Percentiles rank a stretch among this genome's conserved stretches.
phyloP scores from a whole-genome alignment of 2,329 filamentous ascomycete species.

The Coniella vitis region DNA sequence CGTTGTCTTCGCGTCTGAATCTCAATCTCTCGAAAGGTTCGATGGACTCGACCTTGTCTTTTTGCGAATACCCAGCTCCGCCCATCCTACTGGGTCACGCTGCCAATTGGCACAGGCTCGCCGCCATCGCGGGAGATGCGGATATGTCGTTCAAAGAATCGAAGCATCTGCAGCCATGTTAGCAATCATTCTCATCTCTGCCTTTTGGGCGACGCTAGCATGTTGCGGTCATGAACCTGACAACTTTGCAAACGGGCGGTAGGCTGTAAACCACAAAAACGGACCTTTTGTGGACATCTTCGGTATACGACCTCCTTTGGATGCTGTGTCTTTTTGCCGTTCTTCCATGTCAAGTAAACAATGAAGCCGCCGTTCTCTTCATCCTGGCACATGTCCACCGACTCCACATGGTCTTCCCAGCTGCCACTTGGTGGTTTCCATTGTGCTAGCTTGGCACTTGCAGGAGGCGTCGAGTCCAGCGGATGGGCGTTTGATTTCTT shows the following conservation, averaged over 20 bases:
- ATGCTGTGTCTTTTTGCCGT: slow-evolving; percentile 68
- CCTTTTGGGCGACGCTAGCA: too few species aligned
- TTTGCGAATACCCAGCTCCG: background rate
- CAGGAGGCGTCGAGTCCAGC: slow-evolving; percentile 39
- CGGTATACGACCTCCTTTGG: slow-evolving; percentile 61
- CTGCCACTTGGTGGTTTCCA: slow-evolving; percentile 66
- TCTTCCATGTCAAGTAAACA: slow-evolving; percentile 69
- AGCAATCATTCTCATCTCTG: background rate
- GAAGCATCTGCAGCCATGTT: slow-evolving; percentile 41
- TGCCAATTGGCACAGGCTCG: slow-evolving; percentile 8
- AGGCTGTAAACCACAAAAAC: slow-evolving; percentile 9
- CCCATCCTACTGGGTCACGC: slow-evolving; percentile 7
- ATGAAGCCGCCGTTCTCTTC: slow-evolving; percentile 50
- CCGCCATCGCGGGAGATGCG: slow-evolving; percentile 25
- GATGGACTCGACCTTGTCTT: background rate
- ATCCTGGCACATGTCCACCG: slow-evolving; percentile 68
- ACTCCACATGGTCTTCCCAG: slow-evolving; percentile 69
- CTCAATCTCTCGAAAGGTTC: background rate
- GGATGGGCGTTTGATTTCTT: slow-evolving; percentile 45
- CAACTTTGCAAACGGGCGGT: too few species aligned
- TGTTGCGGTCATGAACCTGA: background rate
- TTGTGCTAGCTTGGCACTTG: slow-evolving; percentile 31
- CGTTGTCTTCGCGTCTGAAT: background rate
- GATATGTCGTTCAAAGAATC: slow-evolving; percentile 53
- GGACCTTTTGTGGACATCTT: slow-evolving; percentile 71